Percentiles rank a stretch among this genome's conserved stretches.
Evolutionary conservation across 2,329 filamentous ascomycete species (phyloP).

Genomic region (Aphanoascus verrucosus): DNA sequence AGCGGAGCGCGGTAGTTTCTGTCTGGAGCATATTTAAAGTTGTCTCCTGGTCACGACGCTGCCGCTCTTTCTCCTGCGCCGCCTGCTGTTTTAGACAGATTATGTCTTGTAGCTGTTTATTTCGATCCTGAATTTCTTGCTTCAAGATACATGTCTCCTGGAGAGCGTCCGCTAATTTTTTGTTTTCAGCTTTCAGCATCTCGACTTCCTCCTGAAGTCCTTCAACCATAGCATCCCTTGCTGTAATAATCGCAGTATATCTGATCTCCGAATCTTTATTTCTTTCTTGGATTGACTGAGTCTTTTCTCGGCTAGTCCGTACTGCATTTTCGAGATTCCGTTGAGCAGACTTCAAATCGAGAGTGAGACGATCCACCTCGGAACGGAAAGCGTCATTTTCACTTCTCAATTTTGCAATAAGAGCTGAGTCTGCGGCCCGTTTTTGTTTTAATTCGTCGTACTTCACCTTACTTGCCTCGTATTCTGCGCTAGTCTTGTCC

Average conservation of each 20-base stretch:
- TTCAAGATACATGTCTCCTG: not conserved
- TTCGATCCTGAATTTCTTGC: not conserved
- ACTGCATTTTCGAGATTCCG: slow-evolving; percentile 27
- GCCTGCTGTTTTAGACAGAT: not conserved
- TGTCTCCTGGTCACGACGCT: not conserved
- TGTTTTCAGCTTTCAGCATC: slow-evolving; percentile 9
- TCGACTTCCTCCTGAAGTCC: slow-evolving; percentile 31
- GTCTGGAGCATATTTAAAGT: not conserved
- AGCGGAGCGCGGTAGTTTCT: slow-evolving; percentile 3
- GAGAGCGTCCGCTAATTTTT: slow-evolving; percentile 14
- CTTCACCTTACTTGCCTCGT: too few species aligned
- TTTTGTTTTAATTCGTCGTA: slow-evolving; percentile 28
- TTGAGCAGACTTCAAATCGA: slow-evolving; percentile 25
- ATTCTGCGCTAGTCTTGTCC: too few species aligned
- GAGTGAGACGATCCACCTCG: slow-evolving; percentile 30
- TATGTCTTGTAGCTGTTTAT: not conserved
- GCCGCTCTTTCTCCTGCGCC: not conserved
- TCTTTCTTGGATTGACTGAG: slow-evolving; percentile 1
- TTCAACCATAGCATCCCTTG: slow-evolving; percentile 38
- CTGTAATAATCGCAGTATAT: slow-evolving; percentile 33
- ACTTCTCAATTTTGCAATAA: slow-evolving; percentile 31
- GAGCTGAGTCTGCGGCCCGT: slow-evolving; percentile 27
- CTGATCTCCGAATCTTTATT: slow-evolving; percentile 34
- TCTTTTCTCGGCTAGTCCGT: not conserved
- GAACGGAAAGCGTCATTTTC: slow-evolving; percentile 31